A percentile compares a stretch with the other conserved stretches of the same genome.
phyloP scores from a whole-genome alignment of 2,329 filamentous ascomycete species.

The Clonostachys byssicola region DNA sequence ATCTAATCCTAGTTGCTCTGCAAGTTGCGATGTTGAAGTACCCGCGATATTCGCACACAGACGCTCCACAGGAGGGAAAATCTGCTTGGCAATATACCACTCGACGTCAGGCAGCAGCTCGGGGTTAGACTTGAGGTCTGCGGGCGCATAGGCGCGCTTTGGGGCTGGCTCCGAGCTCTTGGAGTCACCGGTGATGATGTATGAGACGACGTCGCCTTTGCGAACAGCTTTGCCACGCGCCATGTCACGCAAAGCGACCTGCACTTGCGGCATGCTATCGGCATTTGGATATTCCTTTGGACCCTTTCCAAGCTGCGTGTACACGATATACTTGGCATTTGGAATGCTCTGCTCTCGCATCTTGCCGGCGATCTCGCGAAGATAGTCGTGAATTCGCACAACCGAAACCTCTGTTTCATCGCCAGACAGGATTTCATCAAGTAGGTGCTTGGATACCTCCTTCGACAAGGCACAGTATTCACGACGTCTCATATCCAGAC shows the following conservation, averaged over 20 bases:
- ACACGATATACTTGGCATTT: conserved; percentile 90
- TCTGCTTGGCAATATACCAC: conserved; percentile 97
- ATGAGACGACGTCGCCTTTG: conserved; percentile 93
- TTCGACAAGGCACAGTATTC: conserved; percentile 96
- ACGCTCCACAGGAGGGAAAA: conserved; percentile 95
- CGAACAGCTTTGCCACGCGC: conserved; percentile 83
- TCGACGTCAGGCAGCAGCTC: conserved; percentile 86
- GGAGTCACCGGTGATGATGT: conserved; percentile 80
- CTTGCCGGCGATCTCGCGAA: conserved; percentile 76
- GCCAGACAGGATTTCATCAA: conserved; percentile 93
- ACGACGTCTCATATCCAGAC: conserved; percentile 94
- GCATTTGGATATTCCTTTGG: conserved; percentile 93
- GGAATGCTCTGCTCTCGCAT: conserved; percentile 81
- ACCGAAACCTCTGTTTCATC: conserved; percentile 87
- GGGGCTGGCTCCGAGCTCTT: conserved; percentile 66
- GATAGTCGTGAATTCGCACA: conserved; percentile 87
- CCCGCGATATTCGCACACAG: conserved; percentile 93
- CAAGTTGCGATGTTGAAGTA: conserved; percentile 84
- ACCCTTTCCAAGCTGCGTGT: conserved; percentile 92
- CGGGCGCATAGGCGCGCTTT: conserved; percentile 83
- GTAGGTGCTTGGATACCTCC: conserved; percentile 82
- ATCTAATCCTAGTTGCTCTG: conserved; percentile 91
- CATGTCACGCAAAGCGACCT: conserved; percentile 86
- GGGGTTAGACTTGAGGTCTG: conserved; percentile 75
- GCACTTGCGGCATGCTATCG: conserved; percentile 93